Conservation (phyloP, 2,329 filamentous ascomycete species). For the Fusarium proliferatum region DNA sequence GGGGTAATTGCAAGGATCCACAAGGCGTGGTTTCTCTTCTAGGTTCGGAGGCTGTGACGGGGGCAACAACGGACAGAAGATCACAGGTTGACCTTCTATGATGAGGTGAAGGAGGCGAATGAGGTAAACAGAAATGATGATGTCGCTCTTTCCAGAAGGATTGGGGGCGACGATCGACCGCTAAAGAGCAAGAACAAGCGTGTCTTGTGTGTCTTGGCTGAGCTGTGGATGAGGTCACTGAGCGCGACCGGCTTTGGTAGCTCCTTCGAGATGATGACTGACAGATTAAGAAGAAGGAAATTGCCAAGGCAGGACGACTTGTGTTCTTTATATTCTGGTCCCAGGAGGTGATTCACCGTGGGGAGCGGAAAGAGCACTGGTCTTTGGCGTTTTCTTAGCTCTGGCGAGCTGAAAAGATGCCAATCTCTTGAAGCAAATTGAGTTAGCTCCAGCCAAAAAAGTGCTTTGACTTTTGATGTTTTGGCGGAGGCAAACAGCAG, state of each 20-base stretch:
- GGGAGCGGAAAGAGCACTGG: neutral
- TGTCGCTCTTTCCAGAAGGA: conserved; percentile 19
- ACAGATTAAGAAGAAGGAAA: neutral
- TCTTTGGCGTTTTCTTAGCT: neutral
- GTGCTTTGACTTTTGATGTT: conserved; percentile 1
- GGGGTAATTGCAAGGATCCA: conserved; percentile 19
- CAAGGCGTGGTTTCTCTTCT: conserved; percentile 4
- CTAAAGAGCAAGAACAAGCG: conserved; percentile 12
- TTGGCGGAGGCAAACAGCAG: neutral
- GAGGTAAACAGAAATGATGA: conserved; percentile 8
- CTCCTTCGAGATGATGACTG: neutral
- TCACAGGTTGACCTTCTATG: neutral
- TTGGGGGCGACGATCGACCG: conserved; percentile 14
- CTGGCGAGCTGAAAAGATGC: conserved; percentile 15
- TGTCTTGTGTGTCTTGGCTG: conserved; percentile 8
- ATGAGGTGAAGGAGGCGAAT: conserved; percentile 9
- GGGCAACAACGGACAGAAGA: neutral
- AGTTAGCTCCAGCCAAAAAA: conserved; percentile 6
- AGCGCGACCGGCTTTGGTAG: conserved; percentile 3
- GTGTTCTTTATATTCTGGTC: neutral
- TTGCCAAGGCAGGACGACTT: neutral
- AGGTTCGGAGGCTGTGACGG: neutral
- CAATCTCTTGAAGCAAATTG: conserved; percentile 11
- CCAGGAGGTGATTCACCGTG: neutral
- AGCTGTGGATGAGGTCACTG: conserved; percentile 22